Conservation (phyloP, 768 basidiomycete species). For the Auricularia sp. region DNA sequence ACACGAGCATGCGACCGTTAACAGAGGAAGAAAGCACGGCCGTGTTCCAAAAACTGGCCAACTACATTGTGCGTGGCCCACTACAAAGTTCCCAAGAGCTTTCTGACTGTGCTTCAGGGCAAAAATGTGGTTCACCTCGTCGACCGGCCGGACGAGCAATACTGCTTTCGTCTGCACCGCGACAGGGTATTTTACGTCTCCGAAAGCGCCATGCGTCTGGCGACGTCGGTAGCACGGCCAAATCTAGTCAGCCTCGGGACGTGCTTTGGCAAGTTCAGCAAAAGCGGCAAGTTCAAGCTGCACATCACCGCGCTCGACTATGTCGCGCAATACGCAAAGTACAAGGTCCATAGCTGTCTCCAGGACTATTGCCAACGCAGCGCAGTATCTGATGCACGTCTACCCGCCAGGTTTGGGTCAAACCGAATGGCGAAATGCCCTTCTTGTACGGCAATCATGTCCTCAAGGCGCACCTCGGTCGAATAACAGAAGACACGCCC, state of each 20-base stretch:
- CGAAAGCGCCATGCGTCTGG: slow-evolving; percentile 85
- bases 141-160: slow-evolving; percentile 86
- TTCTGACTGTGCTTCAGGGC: slow-evolving; percentile 42
- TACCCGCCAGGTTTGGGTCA: slow-evolving; percentile 39
- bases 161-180: slow-evolving; percentile 91
- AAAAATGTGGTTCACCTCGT: slow-evolving; percentile 94
- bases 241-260: slow-evolving; percentile 91
- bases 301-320: slow-evolving; percentile 91
- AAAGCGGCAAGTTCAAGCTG: slow-evolving; percentile 94
- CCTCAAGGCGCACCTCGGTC: slow-evolving; percentile 95
- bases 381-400: background rate
- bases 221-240: slow-evolving; percentile 83
- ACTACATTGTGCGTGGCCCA: slow-evolving; percentile 69
- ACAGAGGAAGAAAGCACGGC: slow-evolving; percentile 96
- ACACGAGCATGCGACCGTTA: slow-evolving; percentile 69
- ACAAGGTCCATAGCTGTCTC: slow-evolving; percentile 58
- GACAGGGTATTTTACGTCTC: slow-evolving; percentile 97
- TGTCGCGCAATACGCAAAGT: slow-evolving; percentile 92
- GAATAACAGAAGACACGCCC: slow-evolving; percentile 97
- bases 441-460: slow-evolving; percentile 99
- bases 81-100: background rate
- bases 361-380: background rate
- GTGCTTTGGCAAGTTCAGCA: slow-evolving; percentile 96
- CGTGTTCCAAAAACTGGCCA: slow-evolving; percentile 93
- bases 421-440: slow-evolving; percentile 88